Evolutionary conservation across 177 flowering plant genomes (phyloP), one percentile per base, ranked within the genome.

Genomic region (Vitis hybrid): DNA sequence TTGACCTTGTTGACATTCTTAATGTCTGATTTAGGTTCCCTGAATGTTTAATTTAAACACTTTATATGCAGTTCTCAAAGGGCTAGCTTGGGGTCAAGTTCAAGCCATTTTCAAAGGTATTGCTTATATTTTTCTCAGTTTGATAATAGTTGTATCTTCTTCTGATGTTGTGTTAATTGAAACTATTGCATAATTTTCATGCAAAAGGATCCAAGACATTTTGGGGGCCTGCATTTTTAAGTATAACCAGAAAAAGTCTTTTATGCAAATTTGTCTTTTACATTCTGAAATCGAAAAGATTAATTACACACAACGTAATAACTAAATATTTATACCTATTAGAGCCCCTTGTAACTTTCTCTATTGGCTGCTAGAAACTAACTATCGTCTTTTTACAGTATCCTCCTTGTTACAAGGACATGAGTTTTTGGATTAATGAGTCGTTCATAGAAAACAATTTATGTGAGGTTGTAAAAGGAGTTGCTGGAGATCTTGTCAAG

Each of bases 371-470:
- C 45, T 34, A 34, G 45, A 34, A 4, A 34, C 8, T 34, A 8
- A 34, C 45, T 34, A 4, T 34, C 0, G 45, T 34, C 45, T 10
- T 66, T 73, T 75, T 81, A 84, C 92, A 95, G 97, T 93, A 72
- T 83, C 98, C 99, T 71, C 95, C 98, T 62, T 93, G 99, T 81
- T 96, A 85, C 82, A 96, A 96, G 75, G 98, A 93, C 79, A 83
- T 96, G 85, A 96, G 98, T 72, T 93, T 96, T 74, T 93, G 99
- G 99, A 88, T 96, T 73, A 93, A 69, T 74, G 95, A 96, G 15
- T 74, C 92, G 23, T 96, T 96, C 76, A 96, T 97, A 1, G 97
- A 96, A 73, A 96, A 96, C 76, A 93, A 96, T 83, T 82, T 96
- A 50, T 96, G 99, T 74, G 99, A 96, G 85, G 79, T 96, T 82